A percentile compares a stretch with the other conserved stretches of the same genome.
Conservation (phyloP, 2,329 filamentous ascomycete genomes). For the Ceratocystiopsis brevicomis region DNA sequence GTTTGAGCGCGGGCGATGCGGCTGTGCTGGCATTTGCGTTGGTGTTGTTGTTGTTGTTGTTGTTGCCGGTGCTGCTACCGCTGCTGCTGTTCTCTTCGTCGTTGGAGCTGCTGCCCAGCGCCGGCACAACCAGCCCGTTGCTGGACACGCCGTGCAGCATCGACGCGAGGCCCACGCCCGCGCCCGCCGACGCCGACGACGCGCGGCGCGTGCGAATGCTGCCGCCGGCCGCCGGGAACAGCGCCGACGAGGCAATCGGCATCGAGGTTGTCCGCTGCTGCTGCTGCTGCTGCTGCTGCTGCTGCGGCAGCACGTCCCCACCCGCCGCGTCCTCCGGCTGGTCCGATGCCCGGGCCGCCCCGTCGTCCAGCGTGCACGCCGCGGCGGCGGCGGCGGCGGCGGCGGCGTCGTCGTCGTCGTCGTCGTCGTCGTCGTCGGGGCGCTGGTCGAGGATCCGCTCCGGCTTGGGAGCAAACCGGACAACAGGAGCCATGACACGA, state of each 20-base stretch:
- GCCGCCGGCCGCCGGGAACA: conserved; percentile 24
- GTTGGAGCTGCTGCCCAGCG: background rate
- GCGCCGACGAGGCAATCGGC: conserved; percentile 21
- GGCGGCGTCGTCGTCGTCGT: too few species aligned
- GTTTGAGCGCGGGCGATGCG: conserved; percentile 30
- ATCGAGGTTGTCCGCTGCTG: conserved; percentile 24
- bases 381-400: too few species aligned
- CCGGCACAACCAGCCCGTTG: background rate
- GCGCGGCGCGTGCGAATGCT: conserved; percentile 21
- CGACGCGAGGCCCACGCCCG: conserved; percentile 4
- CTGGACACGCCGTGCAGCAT: background rate
- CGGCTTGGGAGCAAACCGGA: background rate
- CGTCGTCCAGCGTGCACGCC: conserved; percentile 22
- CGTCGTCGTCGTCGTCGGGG: too few species aligned
- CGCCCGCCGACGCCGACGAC: background rate
- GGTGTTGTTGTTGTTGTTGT: conserved; percentile 8
- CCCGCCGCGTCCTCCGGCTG: too few species aligned
- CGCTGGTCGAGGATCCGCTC: background rate
- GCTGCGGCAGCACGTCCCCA: too few species aligned
- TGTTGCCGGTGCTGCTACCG: conserved; percentile 10
- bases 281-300: conserved; percentile 22
- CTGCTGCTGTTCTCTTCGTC: conserved; percentile 3
- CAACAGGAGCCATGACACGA: background rate
- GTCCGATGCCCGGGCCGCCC: background rate
- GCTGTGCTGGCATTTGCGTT: conserved; percentile 14